These are phyloP conservation scores for Penicillium cosmopolitanum DNA, from an alignment of 495 filamentous ascomycete species.

Conservation along the genomic window DNA sequence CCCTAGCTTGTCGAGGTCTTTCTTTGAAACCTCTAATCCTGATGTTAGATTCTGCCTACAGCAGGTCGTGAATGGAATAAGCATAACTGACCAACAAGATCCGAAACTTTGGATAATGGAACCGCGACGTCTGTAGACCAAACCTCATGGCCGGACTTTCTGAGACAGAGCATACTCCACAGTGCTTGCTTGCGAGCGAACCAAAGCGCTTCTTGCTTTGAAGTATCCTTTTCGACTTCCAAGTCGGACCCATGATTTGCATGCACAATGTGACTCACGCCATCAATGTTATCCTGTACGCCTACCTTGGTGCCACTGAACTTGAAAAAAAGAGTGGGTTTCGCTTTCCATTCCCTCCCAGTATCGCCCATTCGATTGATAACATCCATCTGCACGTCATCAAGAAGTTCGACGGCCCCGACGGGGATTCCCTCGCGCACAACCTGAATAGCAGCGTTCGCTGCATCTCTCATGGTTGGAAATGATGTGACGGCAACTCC, in stretches of 20 bases:
- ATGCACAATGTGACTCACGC: constrained; percentile 57
- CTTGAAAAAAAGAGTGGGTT: constrained; percentile 95
- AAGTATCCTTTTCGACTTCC: constrained; percentile 68
- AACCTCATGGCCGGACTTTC: constrained; percentile 57
- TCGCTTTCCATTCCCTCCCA: constrained; percentile 65
- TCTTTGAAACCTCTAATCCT: constrained; percentile 47
- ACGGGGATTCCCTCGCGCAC: constrained; percentile 82
- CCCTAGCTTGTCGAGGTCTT: constrained; percentile 76
- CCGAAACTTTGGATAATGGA: constrained; percentile 75
- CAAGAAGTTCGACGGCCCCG: constrained; percentile 87
- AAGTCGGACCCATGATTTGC: constrained; percentile 64
- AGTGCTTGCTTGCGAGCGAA: constrained; percentile 80
- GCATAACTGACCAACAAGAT: constrained; percentile 73
- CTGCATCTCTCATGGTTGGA: constrained; percentile 76
- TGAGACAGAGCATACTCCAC: constrained; percentile 56
- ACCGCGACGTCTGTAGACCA: constrained; percentile 86
- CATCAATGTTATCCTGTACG: not conserved
- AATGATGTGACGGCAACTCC: constrained; percentile 88
- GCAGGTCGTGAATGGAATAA: constrained; percentile 21
- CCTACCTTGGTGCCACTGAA: constrained; percentile 61
- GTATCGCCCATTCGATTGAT: constrained; percentile 83
- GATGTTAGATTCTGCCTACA: not conserved
- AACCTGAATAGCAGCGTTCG: constrained; percentile 77
- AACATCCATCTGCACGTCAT: constrained; percentile 92
- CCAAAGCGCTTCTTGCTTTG: constrained; percentile 77